phyloP scores from a whole-genome alignment of 768 basidiomycete species.

The Mycena alexandri region DNA sequence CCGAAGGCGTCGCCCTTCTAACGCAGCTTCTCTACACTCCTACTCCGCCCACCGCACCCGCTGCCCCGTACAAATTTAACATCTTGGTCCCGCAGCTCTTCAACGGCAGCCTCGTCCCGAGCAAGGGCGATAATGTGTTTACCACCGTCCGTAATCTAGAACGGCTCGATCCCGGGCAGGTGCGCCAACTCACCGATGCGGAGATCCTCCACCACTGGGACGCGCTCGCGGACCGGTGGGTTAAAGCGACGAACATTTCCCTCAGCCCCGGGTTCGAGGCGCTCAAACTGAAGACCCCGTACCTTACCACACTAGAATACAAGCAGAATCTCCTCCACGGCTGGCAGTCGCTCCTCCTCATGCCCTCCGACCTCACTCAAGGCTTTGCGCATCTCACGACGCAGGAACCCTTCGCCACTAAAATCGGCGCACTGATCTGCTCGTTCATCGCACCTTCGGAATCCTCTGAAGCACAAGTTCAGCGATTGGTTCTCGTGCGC shows the following conservation, averaged over 20 bases:
- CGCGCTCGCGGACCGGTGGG: conserved; percentile 55
- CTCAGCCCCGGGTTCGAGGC: conserved; percentile 25
- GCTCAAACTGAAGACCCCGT: conserved; percentile 7
- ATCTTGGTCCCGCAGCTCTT: conserved; percentile 55
- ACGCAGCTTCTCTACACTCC: conserved; percentile 48
- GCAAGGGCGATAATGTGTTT: conserved; percentile 43
- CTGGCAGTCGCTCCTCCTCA: conserved; percentile 72
- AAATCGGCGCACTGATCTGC: conserved; percentile 50
- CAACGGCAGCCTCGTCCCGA: conserved; percentile 57
- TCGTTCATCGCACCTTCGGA: conserved; percentile 49
- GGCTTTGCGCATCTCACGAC: conserved; percentile 52
- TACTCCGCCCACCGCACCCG: conserved; percentile 17
- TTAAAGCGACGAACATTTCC: conserved; percentile 37
- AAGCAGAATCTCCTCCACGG: conserved; percentile 56
- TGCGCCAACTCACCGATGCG: conserved; percentile 51
- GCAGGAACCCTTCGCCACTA: conserved; percentile 49
- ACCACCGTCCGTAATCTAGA: conserved; percentile 44
- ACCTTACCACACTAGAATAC: conserved; percentile 27
- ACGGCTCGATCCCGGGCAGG: conserved; percentile 38
- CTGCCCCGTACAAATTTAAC: conserved; percentile 29
- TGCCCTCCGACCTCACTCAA: conserved; percentile 58
- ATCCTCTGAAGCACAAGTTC: conserved; percentile 46
- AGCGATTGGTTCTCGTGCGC: conserved; percentile 53
- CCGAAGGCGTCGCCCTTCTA: conserved; percentile 53
- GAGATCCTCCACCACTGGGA: conserved; percentile 58